Conservation (phyloP, 192 early-diverging fungal species). For the Spizellomyces sp. region DNA sequence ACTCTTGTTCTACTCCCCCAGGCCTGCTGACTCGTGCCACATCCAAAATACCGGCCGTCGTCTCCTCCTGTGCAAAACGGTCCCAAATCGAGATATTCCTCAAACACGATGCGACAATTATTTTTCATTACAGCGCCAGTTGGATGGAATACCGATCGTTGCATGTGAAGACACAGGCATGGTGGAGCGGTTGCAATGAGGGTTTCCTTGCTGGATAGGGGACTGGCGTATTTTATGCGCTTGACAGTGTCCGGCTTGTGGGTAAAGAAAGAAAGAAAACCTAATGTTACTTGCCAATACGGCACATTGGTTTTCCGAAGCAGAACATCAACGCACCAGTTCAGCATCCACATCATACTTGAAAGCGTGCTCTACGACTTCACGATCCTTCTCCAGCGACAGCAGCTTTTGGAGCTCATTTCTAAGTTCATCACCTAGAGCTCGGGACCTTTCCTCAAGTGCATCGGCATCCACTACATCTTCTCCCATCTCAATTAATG, state of each 20-base stretch:
- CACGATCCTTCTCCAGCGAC: slow-evolving; percentile 8
- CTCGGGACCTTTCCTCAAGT: too few relatives aligned
- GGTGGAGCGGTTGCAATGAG: slow-evolving; percentile 85
- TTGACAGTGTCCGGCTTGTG: slow-evolving; percentile 2
- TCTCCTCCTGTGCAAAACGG: slow-evolving; percentile 73
- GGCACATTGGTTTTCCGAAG: background rate
- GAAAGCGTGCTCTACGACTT: slow-evolving; percentile 19
- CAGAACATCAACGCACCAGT: slow-evolving; percentile 18
- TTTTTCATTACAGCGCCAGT: slow-evolving; percentile 77
- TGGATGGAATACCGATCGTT: slow-evolving; percentile 77
- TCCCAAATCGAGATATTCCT: slow-evolving; percentile 72
- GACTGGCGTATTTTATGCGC: slow-evolving; percentile 11
- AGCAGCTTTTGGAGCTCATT: background rate
- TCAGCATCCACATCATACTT: slow-evolving; percentile 34
- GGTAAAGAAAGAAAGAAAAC: background rate
- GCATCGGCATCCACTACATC: too few relatives aligned
- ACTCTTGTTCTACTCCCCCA: slow-evolving; percentile 34
- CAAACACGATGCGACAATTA: slow-evolving; percentile 69
- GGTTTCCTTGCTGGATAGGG: slow-evolving; percentile 72
- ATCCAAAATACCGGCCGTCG: slow-evolving; percentile 54
- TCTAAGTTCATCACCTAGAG: too few relatives aligned
- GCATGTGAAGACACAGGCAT: slow-evolving; percentile 82
- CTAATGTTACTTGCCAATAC: background rate
- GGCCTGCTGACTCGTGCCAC: slow-evolving; percentile 33
- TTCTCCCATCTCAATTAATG: too few relatives aligned